Conservation (phyloP, 2,329 filamentous ascomycete species). For the Arthrobotrys pseudoclavata region DNA sequence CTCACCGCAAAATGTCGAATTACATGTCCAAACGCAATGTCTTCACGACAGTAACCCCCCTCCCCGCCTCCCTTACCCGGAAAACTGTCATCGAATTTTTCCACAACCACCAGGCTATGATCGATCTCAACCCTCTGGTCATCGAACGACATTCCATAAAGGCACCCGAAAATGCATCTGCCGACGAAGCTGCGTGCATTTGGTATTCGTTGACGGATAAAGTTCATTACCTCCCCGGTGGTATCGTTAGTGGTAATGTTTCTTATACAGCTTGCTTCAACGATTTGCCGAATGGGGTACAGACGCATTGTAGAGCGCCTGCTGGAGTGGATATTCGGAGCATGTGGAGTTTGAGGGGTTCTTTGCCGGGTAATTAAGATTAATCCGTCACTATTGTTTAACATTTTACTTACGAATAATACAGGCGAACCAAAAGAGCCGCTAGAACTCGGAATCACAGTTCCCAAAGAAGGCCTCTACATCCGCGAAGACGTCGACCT, state of each 20-base stretch:
- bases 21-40: conserved; percentile 77
- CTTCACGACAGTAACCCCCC: conserved; percentile 83
- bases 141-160: conserved; percentile 78
- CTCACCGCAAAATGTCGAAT: conserved; percentile 33
- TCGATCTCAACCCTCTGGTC: conserved; percentile 87
- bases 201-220: conserved; percentile 87
- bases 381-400: background rate
- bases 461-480: conserved; percentile 79
- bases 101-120: conserved; percentile 84
- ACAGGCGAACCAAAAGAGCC: conserved; percentile 76
- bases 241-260: conserved; percentile 75
- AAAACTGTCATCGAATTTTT: conserved; percentile 80
- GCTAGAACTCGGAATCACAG: conserved; percentile 76
- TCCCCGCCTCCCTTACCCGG: conserved; percentile 77
- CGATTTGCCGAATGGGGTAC: conserved; percentile 78
- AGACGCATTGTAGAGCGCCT: conserved; percentile 87
- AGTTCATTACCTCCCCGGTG: conserved; percentile 80
- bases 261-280: conserved; percentile 85
- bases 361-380: conserved; percentile 68
- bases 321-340: conserved; percentile 83
- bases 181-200: conserved; percentile 78
- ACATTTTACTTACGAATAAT: background rate
- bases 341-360: conserved; percentile 82
- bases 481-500: conserved; percentile 88
- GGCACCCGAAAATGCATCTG: conserved; percentile 75